Base-by-base conservation (phyloP, 1,139 yeast species). In the Hyphopichia khmerensis region DNA sequence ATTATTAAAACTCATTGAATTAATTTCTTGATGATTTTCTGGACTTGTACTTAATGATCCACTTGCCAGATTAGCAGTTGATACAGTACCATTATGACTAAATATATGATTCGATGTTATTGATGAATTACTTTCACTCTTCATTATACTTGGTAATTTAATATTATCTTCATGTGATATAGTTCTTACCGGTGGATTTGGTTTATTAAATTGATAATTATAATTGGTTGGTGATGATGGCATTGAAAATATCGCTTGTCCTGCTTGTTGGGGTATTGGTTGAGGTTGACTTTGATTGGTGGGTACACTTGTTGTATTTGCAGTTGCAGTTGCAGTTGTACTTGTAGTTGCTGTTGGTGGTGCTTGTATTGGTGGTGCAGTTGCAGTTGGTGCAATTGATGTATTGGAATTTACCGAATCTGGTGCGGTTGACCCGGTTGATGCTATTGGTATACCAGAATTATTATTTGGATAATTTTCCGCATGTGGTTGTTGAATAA, bases 11-110 rank as follows among this genome's bases (percentile, higher is more conserved):
- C 52, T 31, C 11, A 14, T 15, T 7, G 14, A 6, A 13, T 18
- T 18, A 21, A 21, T 21, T 6, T 21, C 24, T 17, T 18, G 38
- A 36, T 36, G 32, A n/a, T 40, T 35, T 21, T 66, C 72, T 4
- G 74, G 74, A 2, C 69, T 60, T 2, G 73, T 67, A 43, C 68
- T 60, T 21, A 69, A 53, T 2, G 69, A 62, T 33, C 58, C 66
- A 38, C 51, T 42, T 3, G 59, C 56, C 33, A 62, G 54, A 40
- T 55, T 59, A 24, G 54, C 49, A 16, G 62, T 51, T 17, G 62
- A 51, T 7, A 47, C 40, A 36, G 51, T 47, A 14, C 55, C 53
- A 4, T 50, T 40, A 13, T 50, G 48, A 50, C 55, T 40, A 53
- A 59, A 51, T 41, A 59, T 36, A 19, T 27, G 30, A 27, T 27